These are phyloP conservation scores for Amanita inopinata DNA, from an alignment of 768 basidiomycete genomes.

Conservation along the genomic window DNA sequence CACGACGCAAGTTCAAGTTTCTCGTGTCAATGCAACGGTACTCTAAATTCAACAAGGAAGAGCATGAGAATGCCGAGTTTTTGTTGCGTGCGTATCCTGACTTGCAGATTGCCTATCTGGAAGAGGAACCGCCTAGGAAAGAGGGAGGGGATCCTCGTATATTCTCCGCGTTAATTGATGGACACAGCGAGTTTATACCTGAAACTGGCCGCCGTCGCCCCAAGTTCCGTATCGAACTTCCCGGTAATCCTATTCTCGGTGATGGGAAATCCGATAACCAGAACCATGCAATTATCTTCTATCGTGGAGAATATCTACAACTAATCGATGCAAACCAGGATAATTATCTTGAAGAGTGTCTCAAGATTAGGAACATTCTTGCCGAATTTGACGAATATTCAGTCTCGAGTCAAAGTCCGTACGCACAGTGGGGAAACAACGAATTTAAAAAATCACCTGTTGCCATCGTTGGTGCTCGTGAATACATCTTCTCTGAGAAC, in stretches of 20 bases:
- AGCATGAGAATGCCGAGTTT: constrained; percentile 98
- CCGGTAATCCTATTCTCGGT: constrained; percentile 97
- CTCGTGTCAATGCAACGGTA: constrained; percentile 99
- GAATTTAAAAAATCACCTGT: constrained; percentile 86
- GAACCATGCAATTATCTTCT: constrained; percentile 99
- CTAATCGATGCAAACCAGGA: constrained; percentile 99
- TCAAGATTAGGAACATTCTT: constrained; percentile 98
- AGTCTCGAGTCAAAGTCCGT: constrained; percentile 81
- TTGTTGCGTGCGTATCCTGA: constrained; percentile 95
- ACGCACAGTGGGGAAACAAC: constrained; percentile 81
- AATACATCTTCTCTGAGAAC: constrained; percentile 99
- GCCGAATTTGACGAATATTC: constrained; percentile 94
- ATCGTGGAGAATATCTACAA: constrained; percentile 97
- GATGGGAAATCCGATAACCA: constrained; percentile 99
- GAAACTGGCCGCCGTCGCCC: constrained; percentile 84
- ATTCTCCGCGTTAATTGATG: constrained; percentile 95
- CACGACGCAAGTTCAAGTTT: constrained; percentile 97
- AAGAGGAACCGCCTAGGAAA: constrained; percentile 89
- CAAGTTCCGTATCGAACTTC: constrained; percentile 97
- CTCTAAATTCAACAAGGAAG: constrained; percentile 99
- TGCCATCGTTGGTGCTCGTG: constrained; percentile 96
- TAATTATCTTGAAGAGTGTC: constrained; percentile 98
- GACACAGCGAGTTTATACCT: constrained; percentile 90
- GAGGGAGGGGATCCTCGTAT: constrained; percentile 93
- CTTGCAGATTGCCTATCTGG: constrained; percentile 95